Evolutionary conservation across 1,284 basidiomycete genomes (phyloP).

Genomic region (Ustilago cynodontis): DNA sequence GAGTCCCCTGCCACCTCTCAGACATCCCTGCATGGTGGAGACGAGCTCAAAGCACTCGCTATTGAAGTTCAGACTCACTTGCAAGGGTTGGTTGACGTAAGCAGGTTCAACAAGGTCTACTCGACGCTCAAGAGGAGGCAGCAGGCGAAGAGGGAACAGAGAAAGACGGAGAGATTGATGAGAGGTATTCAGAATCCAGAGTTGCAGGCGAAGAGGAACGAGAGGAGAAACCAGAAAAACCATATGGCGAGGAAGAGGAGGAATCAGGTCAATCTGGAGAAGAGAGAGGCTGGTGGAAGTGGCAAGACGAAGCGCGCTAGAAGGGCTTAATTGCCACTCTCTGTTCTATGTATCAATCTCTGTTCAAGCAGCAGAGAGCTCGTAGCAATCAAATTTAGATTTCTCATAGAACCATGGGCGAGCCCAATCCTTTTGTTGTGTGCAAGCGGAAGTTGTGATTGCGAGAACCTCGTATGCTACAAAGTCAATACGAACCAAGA

Average conservation of each 20-base stretch:
- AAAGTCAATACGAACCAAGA: background rate
- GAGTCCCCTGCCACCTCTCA: slow-evolving; percentile 81
- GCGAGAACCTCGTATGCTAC: background rate
- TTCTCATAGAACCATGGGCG: too few relatives aligned
- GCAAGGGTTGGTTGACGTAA: slow-evolving; percentile 85
- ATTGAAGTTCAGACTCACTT: slow-evolving; percentile 89
- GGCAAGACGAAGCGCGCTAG: slow-evolving; percentile 40
- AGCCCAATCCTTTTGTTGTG: too few relatives aligned
- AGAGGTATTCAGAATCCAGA: slow-evolving; percentile 61
- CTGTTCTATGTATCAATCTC: background rate
- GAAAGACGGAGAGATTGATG: slow-evolving; percentile 78
- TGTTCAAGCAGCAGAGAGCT: too few relatives aligned
- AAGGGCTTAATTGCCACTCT: slow-evolving; percentile 4
- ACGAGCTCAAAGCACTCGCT: slow-evolving; percentile 84
- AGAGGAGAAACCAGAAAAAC: slow-evolving; percentile 30
- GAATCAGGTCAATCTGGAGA: slow-evolving; percentile 36
- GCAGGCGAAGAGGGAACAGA: slow-evolving; percentile 78
- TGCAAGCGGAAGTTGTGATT: background rate
- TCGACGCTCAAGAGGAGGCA: slow-evolving; percentile 82
- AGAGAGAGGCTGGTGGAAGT: slow-evolving; percentile 40
- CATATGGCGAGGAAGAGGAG: slow-evolving; percentile 36
- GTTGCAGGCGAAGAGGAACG: slow-evolving; percentile 41
- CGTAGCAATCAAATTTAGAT: too few relatives aligned
- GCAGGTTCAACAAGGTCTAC: slow-evolving; percentile 83
- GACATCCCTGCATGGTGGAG: slow-evolving; percentile 67